phyloP scores from a whole-genome alignment of 768 basidiomycete genomes.

The Crassisporium funariophilum region DNA sequence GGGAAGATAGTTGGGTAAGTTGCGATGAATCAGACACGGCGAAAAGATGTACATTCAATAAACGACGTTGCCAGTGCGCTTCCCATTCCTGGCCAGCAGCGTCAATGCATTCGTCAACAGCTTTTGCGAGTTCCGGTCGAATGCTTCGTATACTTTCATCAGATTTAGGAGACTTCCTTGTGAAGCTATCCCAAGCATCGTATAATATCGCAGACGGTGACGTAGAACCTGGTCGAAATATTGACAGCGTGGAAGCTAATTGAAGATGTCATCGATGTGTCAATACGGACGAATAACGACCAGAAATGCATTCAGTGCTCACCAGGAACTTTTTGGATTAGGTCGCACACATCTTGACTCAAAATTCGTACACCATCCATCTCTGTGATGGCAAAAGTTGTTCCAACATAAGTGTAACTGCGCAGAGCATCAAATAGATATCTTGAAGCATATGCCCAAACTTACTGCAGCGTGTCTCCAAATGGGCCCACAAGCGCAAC shows the following conservation, averaged over 20 bases:
- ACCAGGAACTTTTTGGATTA: conserved; percentile 95
- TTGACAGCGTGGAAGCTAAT: conserved; percentile 72
- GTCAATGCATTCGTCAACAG: conserved; percentile 91
- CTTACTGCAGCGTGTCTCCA: conserved; percentile 84
- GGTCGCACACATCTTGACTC: conserved; percentile 77
- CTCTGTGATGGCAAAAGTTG: conserved; percentile 81
- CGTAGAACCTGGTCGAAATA: conserved; percentile 92
- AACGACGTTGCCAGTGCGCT: conserved; percentile 81
- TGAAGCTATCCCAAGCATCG: conserved; percentile 91
- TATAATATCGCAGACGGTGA: conserved; percentile 90
- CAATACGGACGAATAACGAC: neutral
- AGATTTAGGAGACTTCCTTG: conserved; percentile 82
- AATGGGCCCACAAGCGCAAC: conserved; percentile 90
- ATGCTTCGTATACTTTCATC: conserved; percentile 92
- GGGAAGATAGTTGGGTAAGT: neutral
- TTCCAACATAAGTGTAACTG: conserved; percentile 81
- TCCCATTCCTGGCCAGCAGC: conserved; percentile 94
- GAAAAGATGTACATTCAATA: conserved; percentile 66
- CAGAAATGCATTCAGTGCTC: conserved; percentile 1
- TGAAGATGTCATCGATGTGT: conserved; percentile 2
- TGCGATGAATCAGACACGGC: conserved; percentile 6
- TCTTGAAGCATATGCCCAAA: conserved; percentile 2
- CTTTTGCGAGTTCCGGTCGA: conserved; percentile 79
- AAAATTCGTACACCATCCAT: conserved; percentile 88
- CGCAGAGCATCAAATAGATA: neutral